Evolutionary conservation across 768 basidiomycete species (phyloP).

Genomic region (Amylocystis lapponica): DNA sequence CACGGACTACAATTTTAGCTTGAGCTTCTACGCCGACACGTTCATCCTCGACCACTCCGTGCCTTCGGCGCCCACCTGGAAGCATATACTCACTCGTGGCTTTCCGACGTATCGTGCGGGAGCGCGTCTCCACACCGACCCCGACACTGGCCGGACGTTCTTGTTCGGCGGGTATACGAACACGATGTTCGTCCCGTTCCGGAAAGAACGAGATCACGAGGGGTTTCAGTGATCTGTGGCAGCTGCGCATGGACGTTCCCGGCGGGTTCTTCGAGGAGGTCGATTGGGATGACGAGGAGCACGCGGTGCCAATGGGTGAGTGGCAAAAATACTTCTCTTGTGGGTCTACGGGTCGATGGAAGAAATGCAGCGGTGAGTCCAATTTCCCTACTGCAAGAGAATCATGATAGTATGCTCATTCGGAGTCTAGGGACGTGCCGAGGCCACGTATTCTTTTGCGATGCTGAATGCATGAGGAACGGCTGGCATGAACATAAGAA

Average conservation of each 20-base stretch:
- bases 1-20: slow-evolving; percentile 17
- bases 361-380: slow-evolving; percentile 32
- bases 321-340: slow-evolving; percentile 37
- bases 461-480: slow-evolving; percentile 12
- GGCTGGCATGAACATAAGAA: slow-evolving; percentile 16
- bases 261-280: slow-evolving; percentile 33
- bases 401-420: background rate
- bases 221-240: slow-evolving; percentile 34
- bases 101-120: slow-evolving; percentile 38
- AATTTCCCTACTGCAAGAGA: background rate
- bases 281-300: slow-evolving; percentile 31
- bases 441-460: slow-evolving; percentile 13
- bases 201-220: slow-evolving; percentile 22
- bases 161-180: slow-evolving; percentile 38
- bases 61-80: slow-evolving; percentile 23
- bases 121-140: slow-evolving; percentile 28
- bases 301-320: slow-evolving; percentile 32
- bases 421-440: slow-evolving; percentile 11
- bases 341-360: slow-evolving; percentile 31
- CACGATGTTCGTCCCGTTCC: slow-evolving; percentile 29
- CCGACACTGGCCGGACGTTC: slow-evolving; percentile 32
- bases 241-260: slow-evolving; percentile 30
- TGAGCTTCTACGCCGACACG: slow-evolving; percentile 37
- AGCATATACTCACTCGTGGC: slow-evolving; percentile 34
- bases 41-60: slow-evolving; percentile 25